Base-by-base conservation (phyloP, 768 basidiomycete species). In the Bullera alba region DNA sequence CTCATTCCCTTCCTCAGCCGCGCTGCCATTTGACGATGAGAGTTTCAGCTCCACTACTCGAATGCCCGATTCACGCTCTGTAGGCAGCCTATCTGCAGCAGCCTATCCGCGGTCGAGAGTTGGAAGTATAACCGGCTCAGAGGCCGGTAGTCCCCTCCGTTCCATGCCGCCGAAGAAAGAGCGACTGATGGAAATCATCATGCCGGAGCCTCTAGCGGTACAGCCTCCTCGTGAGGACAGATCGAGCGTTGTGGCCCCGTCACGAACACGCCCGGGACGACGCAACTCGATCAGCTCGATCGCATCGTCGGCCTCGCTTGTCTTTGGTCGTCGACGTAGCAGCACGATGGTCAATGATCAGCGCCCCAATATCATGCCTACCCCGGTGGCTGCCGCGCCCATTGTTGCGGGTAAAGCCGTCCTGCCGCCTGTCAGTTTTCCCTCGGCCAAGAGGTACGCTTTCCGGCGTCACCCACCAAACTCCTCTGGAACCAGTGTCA, bases 151-250 rank as follows among this genome's bases (percentile, higher is more conserved):
- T 28, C 53, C 56, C 3, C 29, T 39, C 21, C 38, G 37, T 16
- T 46, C 52, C 26, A 54, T 59, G 54, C 63, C 65, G 1, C n/a
- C n/a, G n/a, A 45, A 58, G 2, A 51, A 52, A 27, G 70, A 72
- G 49, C 50, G 68, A 14, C 34, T 70, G n/a, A 51, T 70, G 7
- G 70, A 72, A 46, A 61, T 72, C 25, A 58, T 70, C 51, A 72
- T 72, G 70, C 70, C 70, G 0, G 67, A 66, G 42, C 69, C 69
- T 1, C 49, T 70, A 22, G 57, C 61, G 8, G 55, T 64, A 0
- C 28, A 53, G 26, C 37, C 51, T 4, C 39, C 50, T 15, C n/a
- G n/a, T n/a, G 48, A 29, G 16, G 37, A 39, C 22, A 39, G 7
- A 21, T 34, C 32, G 8, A 34, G 32, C 32, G 19, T 39, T 21